phyloP scores from a whole-genome alignment of 805 yeast genomes.

The Suhomyces xylopsoci region DNA sequence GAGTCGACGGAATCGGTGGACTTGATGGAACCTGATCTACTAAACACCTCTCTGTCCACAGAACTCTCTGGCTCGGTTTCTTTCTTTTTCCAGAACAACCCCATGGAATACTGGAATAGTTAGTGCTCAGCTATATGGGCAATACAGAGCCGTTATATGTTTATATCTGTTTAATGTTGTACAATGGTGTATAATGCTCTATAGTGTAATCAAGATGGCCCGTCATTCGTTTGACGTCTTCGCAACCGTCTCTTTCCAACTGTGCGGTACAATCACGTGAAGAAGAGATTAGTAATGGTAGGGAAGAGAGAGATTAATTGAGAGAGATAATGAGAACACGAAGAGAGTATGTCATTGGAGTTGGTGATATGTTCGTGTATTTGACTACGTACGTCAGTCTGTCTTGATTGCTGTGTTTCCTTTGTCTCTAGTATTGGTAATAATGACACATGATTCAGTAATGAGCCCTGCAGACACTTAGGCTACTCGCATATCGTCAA shows the following conservation, averaged over 20 bases:
- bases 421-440: neutral
- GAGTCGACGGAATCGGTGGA: conserved; percentile 2
- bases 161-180: neutral
- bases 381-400: too few species aligned
- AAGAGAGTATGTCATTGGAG: neutral
- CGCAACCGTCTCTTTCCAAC: neutral
- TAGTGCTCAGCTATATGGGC: neutral
- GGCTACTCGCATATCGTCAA: neutral
- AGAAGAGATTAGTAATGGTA: neutral
- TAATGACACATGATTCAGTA: neutral
- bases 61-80: neutral
- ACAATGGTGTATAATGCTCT: neutral
- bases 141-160: neutral
- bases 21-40: conserved; percentile 4
- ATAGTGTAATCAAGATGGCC: neutral
- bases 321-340: too few species aligned
- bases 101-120: too few species aligned
- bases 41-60: neutral
- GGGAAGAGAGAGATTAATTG: neutral
- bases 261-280: neutral
- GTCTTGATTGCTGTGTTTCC: too few species aligned
- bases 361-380: too few species aligned
- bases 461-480: neutral
- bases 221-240: neutral
- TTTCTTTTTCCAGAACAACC: neutral